phyloP scores from a whole-genome alignment of 805 yeast species.

The Scheffersomyces coipomensis region DNA sequence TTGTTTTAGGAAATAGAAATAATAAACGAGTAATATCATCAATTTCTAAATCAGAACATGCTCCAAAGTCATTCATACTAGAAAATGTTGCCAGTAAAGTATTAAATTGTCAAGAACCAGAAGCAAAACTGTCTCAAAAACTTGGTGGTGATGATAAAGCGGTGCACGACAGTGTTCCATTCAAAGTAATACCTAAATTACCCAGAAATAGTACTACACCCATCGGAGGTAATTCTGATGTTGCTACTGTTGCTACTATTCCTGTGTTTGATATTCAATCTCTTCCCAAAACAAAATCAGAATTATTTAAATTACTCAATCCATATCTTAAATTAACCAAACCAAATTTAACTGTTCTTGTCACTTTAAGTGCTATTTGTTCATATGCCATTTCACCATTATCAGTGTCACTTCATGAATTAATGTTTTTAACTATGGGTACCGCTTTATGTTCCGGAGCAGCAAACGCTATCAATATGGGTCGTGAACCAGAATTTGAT shows the following conservation, averaged over 20 bases:
- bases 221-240: background rate
- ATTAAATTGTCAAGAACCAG: constrained; percentile 43
- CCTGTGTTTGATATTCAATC: background rate
- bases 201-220: constrained; percentile 1
- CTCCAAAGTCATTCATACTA: constrained; percentile 13
- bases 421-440: constrained; percentile 75
- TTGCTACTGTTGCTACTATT: background rate
- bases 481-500: constrained; percentile 90
- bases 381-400: constrained; percentile 90
- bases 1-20: constrained; percentile 2
- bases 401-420: constrained; percentile 68
- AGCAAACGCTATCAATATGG: constrained; percentile 97
- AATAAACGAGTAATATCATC: constrained; percentile 2
- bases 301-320: constrained; percentile 40
- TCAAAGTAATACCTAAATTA: constrained; percentile 48
- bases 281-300: constrained; percentile 10
- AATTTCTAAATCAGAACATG: constrained; percentile 1
- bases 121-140: constrained; percentile 21
- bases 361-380: constrained; percentile 88
- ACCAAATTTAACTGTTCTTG: constrained; percentile 83
- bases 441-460: constrained; percentile 88
- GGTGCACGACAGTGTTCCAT: constrained; percentile 47
- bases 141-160: constrained; percentile 11
- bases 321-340: constrained; percentile 84
- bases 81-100: constrained; percentile 44